These are phyloP conservation scores for Knoxia roxburghii DNA, from an alignment of 257 asterid genomes.

Conservation along the genomic window DNA sequence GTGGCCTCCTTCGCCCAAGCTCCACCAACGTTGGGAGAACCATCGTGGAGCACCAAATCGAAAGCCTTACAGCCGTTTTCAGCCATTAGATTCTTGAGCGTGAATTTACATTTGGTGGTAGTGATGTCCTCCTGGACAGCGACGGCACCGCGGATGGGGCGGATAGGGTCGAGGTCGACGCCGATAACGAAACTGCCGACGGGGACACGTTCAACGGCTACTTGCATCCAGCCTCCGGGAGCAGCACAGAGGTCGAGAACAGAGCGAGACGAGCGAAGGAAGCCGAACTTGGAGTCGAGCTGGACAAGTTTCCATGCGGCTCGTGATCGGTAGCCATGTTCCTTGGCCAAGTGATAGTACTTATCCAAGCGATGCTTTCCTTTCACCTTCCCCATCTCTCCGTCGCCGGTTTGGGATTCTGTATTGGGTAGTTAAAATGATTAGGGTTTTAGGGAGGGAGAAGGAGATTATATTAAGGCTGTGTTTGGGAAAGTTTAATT, in stretches of 20 bases:
- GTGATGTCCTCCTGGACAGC: constrained; percentile 80
- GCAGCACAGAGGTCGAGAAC: constrained; percentile 98
- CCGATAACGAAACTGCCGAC: constrained; percentile 85
- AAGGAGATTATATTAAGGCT: too few relatives aligned
- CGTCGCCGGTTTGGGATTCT: constrained; percentile 29
- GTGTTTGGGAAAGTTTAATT: too few relatives aligned
- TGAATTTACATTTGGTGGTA: constrained; percentile 50
- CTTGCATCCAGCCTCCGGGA: constrained; percentile 99
- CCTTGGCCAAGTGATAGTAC: constrained; percentile 72
- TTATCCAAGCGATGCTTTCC: constrained; percentile 90
- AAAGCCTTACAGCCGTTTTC: constrained; percentile 69
- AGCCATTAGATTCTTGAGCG: constrained; percentile 63
- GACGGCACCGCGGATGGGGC: constrained; percentile 79
- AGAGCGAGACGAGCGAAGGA: constrained; percentile 67
- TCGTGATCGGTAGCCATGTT: constrained; percentile 83
- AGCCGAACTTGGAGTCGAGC: constrained; percentile 62
- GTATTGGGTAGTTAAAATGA: not conserved
- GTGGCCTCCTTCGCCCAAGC: constrained; percentile 96
- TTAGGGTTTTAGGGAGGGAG: constrained; percentile 14
- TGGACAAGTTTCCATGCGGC: constrained; percentile 92
- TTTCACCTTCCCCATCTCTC: constrained; percentile 79
- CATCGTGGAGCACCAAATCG: constrained; percentile 84
- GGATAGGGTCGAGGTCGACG: constrained; percentile 75
- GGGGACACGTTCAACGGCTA: constrained; percentile 64
- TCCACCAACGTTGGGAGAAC: constrained; percentile 91